A percentile compares a stretch with the other conserved stretches of the same genome.
Evolutionary conservation across 2,329 filamentous ascomycete genomes (phyloP).

Genomic region (Lasiodiplodia theobromae): DNA sequence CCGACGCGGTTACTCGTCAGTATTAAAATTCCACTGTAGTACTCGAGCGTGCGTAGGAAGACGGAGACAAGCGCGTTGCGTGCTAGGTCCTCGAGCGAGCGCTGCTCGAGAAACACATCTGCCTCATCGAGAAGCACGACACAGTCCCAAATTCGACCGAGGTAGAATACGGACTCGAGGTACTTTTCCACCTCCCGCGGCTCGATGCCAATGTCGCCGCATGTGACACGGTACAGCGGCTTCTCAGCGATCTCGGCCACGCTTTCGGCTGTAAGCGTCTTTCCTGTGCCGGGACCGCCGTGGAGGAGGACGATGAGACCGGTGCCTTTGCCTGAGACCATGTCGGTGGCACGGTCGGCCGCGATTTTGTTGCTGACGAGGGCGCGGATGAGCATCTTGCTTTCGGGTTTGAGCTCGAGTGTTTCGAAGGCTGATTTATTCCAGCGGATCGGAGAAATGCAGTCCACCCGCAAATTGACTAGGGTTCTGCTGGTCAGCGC

Average conservation of each 20-base stretch:
- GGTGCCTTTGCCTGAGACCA: conserved; percentile 41
- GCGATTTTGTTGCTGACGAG: too few species aligned
- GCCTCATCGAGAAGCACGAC: conserved; percentile 23
- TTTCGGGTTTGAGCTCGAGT: too few species aligned
- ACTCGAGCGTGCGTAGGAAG: background rate
- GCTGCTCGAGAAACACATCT: conserved; percentile 20
- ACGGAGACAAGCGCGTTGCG: background rate
- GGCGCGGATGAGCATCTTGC: too few species aligned
- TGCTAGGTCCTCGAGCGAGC: background rate
- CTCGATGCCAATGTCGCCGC: conserved; percentile 14
- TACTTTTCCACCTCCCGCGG: background rate
- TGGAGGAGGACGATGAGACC: conserved; percentile 38
- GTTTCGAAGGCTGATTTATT: too few species aligned
- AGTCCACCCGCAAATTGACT: too few species aligned
- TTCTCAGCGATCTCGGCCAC: conserved; percentile 39
- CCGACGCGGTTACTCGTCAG: conserved; percentile 24
- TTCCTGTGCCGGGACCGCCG: conserved; percentile 25
- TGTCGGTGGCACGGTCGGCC: background rate
- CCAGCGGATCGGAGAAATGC: too few species aligned
- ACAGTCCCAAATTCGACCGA: background rate
- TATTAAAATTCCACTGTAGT: conserved; percentile 21
- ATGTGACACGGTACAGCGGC: conserved; percentile 39
- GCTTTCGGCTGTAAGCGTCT: conserved; percentile 42
- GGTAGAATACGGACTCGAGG: background rate
- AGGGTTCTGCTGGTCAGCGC: too few species aligned